A percentile compares a stretch with the other conserved stretches of the same genome.
phyloP scores from a whole-genome alignment of 208 protist genomes.

The Acanthamoeba lenticulata region DNA sequence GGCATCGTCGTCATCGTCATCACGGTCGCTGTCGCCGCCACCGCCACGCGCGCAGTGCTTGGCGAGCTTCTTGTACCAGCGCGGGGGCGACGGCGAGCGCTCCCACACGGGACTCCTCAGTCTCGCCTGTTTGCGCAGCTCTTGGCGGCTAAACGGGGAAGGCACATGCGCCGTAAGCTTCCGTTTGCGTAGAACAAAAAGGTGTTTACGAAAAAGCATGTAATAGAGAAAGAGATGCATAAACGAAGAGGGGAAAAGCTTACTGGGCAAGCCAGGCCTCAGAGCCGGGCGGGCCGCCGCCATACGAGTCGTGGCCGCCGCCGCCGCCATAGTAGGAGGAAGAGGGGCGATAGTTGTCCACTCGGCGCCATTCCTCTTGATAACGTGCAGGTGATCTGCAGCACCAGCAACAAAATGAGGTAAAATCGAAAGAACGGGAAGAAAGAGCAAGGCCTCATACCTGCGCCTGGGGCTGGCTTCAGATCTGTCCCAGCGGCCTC shows the following conservation, averaged over 20 bases:
- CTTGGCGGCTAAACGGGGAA: neutral
- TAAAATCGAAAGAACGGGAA: neutral
- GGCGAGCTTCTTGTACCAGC: neutral
- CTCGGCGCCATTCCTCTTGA: neutral
- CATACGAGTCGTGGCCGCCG: too few species aligned
- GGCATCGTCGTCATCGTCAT: neutral
- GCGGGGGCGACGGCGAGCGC: neutral
- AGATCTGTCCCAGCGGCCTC: neutral
- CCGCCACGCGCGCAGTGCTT: neutral
- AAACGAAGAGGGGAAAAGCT: neutral
- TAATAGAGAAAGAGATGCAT: neutral
- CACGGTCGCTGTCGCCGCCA: neutral
- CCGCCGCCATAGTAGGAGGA: neutral
- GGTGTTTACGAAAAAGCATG: too few species aligned
- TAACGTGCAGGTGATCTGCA: neutral
- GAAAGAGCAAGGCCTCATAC: neutral
- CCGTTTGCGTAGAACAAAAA: too few species aligned
- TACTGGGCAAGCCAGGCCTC: neutral
- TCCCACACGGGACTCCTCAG: constrained; percentile 29
- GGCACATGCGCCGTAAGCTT: neutral
- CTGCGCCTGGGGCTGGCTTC: neutral
- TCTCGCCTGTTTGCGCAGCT: neutral
- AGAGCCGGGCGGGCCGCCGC: neutral
- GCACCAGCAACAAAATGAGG: neutral
- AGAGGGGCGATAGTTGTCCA: neutral